Percentiles rank a stretch among this genome's conserved stretches.
phyloP scores from a whole-genome alignment of 2,329 filamentous ascomycete genomes.

The Aspergillus sp. region DNA sequence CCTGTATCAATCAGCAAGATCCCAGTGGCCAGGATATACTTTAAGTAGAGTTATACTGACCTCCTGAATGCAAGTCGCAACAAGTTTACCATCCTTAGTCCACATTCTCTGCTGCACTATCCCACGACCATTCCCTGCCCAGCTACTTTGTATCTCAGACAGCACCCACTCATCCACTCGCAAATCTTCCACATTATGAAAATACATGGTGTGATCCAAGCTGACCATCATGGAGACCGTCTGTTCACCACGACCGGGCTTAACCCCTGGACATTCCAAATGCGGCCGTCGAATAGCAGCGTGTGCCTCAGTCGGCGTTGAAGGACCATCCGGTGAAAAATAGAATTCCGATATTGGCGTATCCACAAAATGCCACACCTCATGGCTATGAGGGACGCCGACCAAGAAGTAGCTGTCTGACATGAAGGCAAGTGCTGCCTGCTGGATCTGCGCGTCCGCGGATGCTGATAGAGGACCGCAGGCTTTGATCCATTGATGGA shows the following conservation, averaged over 20 bases:
- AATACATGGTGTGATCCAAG: not conserved
- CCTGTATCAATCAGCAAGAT: not conserved
- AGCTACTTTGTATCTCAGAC: not conserved
- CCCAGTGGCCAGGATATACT: not conserved
- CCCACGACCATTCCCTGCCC: not conserved
- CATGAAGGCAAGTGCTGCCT: constrained; percentile 16
- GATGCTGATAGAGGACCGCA: not conserved
- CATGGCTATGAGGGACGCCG: constrained; percentile 9
- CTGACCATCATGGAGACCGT: not conserved
- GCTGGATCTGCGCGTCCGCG: not conserved
- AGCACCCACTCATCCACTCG: not conserved
- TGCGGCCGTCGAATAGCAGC: not conserved
- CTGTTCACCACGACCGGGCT: too few species aligned
- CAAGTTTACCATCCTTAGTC: not conserved
- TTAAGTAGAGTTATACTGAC: not conserved
- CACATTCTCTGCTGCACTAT: not conserved
- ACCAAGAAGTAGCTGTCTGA: constrained; percentile 18
- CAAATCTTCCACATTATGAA: not conserved
- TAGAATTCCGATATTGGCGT: not conserved
- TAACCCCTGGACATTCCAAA: not conserved
- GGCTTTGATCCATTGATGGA: not conserved
- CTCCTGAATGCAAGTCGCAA: not conserved
- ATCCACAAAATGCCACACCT: not conserved
- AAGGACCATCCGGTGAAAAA: not conserved
- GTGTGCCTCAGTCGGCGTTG: not conserved